These are phyloP conservation scores for Hypoxylon crocopeplum DNA, from an alignment of 495 filamentous ascomycete species.

Conservation along the genomic window DNA sequence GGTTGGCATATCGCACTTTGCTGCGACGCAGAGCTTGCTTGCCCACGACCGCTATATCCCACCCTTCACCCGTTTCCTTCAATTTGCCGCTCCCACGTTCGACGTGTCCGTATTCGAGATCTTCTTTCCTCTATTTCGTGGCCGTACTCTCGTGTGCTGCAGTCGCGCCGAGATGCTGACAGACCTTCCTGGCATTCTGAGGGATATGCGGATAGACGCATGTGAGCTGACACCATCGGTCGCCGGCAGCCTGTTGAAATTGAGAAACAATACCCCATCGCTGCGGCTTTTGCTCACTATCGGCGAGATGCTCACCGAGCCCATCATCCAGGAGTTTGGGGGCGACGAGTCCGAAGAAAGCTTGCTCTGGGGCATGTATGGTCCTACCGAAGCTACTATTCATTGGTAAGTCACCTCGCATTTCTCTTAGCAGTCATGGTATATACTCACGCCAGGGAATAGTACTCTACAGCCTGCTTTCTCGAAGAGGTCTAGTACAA, in stretches of 20 bases:
- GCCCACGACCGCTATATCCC: constrained; percentile 80
- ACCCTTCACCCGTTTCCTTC: constrained; percentile 74
- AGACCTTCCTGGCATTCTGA: constrained; percentile 71
- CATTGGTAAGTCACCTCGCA: constrained; percentile 58
- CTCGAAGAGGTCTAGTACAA: constrained; percentile 51
- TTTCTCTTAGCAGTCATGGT: neutral
- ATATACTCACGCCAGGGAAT: neutral
- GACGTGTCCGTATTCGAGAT: constrained; percentile 91
- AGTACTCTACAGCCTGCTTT: constrained; percentile 52
- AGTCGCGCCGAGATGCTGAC: constrained; percentile 68
- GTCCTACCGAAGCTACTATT: constrained; percentile 84
- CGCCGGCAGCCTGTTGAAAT: constrained; percentile 68
- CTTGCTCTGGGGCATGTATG: constrained; percentile 85
- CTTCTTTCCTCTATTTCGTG: constrained; percentile 79
- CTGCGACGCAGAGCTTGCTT: constrained; percentile 76
- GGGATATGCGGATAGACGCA: constrained; percentile 71
- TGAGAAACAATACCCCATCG: constrained; percentile 64
- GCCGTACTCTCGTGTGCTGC: constrained; percentile 72
- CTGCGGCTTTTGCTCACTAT: constrained; percentile 77
- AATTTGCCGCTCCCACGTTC: constrained; percentile 87
- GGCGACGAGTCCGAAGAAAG: constrained; percentile 45
- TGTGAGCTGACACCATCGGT: constrained; percentile 87
- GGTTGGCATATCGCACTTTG: constrained; percentile 76
- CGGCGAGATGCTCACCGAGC: constrained; percentile 82
- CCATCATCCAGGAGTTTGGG: constrained; percentile 77